Evolutionary conservation across 805 yeast genomes (phyloP), one percentile per base, ranked within the genome.

Genomic region (Metschnikowia rubicola): DNA sequence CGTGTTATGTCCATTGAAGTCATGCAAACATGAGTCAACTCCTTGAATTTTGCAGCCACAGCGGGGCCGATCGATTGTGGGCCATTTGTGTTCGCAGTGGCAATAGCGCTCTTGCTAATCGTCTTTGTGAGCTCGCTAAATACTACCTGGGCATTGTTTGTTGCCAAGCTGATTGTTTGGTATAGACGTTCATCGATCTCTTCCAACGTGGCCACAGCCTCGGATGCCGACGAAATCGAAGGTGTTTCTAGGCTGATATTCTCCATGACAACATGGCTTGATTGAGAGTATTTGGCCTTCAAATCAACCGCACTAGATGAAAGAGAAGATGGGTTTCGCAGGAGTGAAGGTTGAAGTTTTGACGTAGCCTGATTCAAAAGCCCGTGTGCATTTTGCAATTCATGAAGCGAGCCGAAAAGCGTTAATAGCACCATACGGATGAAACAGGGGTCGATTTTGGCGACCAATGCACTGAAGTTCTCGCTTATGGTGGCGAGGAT

Each of bases 1-100:
- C 84, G 82, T 9, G 96, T 86, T 36, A 86, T 78, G n/a, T 88
- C 96, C 78, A 86, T 83, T 1, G 96, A 87, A 15, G 81, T 71
- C 46, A 86, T 79, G 61, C 96, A 89, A 10, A 88, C 85, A 39
- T 73, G 75, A 0, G 95, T 84, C 41, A 91, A 71, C 41, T 89
- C 96, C 55, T 83, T 83, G 30, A 89, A 85, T 55, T 84, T 85
- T 6, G 75, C 60, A 1, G 87, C 83, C 31, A 82, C 75, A 5
- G 64, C 60, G n/a, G 75, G 61, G 15, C 64, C 64, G n/a, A 67
- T 62, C 1, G 59, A 50, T 44, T 28, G 56, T 12, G 56, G 52
- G n/a, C 43, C 43, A 19, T 56, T 56, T n/a, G 55, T 37, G 15
- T 54, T 59, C 5, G 73, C 73, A 31, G 77, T 59, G 8, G 74